phyloP scores from a whole-genome alignment of 345 rosid species.

The Camelina laxa region DNA sequence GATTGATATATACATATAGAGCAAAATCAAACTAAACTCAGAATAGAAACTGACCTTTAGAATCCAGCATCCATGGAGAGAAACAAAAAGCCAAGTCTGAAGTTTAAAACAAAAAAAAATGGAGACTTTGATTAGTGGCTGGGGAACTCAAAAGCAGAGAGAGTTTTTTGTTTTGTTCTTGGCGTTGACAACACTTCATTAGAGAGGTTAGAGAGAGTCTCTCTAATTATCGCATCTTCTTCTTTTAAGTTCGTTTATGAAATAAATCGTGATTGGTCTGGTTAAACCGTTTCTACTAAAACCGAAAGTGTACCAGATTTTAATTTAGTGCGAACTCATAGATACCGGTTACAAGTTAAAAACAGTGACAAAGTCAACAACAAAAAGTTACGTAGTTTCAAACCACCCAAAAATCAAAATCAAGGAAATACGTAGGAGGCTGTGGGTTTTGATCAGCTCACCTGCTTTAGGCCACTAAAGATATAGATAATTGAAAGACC shows the following conservation, averaged over 20 bases:
- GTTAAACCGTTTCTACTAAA: neutral
- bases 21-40: neutral
- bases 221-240: constrained; percentile 1
- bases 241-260: no score
- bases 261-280: constrained; percentile 15
- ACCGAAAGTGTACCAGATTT: neutral
- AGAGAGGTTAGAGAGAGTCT: constrained; percentile 21
- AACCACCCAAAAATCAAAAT: no score
- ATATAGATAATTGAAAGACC: no score
- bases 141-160: no score
- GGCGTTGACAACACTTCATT: constrained; percentile 44
- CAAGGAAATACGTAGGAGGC: no score
- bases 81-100: neutral
- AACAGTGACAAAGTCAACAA: no score
- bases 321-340: no score
- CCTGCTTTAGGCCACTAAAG: no score
- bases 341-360: no score
- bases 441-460: no score
- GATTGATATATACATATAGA: neutral
- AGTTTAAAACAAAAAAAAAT: neutral
- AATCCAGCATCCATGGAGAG: constrained; percentile 32
- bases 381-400: no score
- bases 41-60: constrained; percentile 29
- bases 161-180: constrained; percentile 20
- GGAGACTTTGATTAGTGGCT: neutral